Percentiles rank a stretch among this genome's conserved stretches.
phyloP scores from a whole-genome alignment of 2,329 filamentous ascomycete genomes.

The Talaromyces piceae region DNA sequence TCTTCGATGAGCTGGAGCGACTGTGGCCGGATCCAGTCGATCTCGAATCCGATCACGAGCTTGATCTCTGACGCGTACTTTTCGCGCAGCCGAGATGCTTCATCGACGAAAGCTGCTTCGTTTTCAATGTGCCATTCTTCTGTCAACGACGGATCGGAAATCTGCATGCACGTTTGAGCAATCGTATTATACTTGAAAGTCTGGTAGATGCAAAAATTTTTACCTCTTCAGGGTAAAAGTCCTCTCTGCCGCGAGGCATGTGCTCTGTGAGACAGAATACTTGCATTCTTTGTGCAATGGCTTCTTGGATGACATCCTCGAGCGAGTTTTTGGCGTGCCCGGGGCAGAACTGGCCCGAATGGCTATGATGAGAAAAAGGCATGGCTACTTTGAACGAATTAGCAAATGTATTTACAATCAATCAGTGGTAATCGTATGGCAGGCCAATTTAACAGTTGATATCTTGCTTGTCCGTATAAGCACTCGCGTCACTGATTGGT shows the following conservation, averaged over 20 bases:
- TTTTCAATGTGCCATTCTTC: conserved; percentile 38
- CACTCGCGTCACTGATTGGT: background rate
- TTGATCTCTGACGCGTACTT: conserved; percentile 65
- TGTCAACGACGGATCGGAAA: conserved; percentile 17
- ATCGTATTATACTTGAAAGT: conserved; percentile 19
- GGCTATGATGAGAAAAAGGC: conserved; percentile 97
- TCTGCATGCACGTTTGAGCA: too few species aligned
- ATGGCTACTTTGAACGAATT: conserved; percentile 30
- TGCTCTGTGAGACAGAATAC: conserved; percentile 89
- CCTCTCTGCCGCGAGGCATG: conserved; percentile 72
- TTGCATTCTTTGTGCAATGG: conserved; percentile 69
- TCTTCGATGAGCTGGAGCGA: conserved; percentile 53
- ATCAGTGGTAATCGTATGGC: background rate
- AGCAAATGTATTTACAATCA: background rate
- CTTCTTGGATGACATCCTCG: conserved; percentile 73
- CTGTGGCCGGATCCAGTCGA: conserved; percentile 76
- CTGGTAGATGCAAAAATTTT: background rate
- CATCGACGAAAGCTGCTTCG: conserved; percentile 58
- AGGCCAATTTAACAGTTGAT: background rate
- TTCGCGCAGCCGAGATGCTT: conserved; percentile 64
- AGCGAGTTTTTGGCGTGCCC: conserved; percentile 79
- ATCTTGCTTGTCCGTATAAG: background rate
- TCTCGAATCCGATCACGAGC: conserved; percentile 84
- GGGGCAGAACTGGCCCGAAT: conserved; percentile 94
- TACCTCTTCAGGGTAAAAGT: conserved; percentile 91